phyloP scores from a whole-genome alignment of 2,329 filamentous ascomycete species.

The Parafenestella ontariensis region DNA sequence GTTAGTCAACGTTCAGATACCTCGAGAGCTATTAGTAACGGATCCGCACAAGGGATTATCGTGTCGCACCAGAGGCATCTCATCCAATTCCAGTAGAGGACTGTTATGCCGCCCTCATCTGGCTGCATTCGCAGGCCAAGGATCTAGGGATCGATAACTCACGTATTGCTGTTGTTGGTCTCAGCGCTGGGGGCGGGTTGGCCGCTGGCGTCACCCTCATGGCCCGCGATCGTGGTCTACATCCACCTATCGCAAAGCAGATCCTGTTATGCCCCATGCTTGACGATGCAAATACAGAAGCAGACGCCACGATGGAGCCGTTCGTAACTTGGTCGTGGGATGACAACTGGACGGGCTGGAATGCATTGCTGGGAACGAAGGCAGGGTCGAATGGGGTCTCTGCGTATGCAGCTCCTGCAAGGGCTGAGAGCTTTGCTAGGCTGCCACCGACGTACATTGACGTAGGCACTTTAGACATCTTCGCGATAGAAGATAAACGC shows the following conservation, averaged over 20 bases:
- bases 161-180: slow-evolving; percentile 53
- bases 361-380: slow-evolving; percentile 21
- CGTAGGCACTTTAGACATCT: slow-evolving; percentile 54
- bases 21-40: slow-evolving; percentile 24
- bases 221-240: slow-evolving; percentile 45
- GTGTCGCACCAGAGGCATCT: slow-evolving; percentile 16
- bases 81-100: slow-evolving; percentile 34
- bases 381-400: not conserved
- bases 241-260: slow-evolving; percentile 50
- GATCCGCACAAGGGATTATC: slow-evolving; percentile 30
- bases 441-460: slow-evolving; percentile 56
- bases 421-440: slow-evolving; percentile 37
- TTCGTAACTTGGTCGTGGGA: slow-evolving; percentile 42
- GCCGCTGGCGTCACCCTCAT: slow-evolving; percentile 51
- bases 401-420: slow-evolving; percentile 42
- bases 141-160: slow-evolving; percentile 51
- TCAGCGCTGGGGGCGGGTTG: slow-evolving; percentile 55
- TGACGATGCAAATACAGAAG: slow-evolving; percentile 50
- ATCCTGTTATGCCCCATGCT: slow-evolving; percentile 59
- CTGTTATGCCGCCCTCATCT: slow-evolving; percentile 51
- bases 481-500: slow-evolving; percentile 52
- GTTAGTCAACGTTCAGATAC: no score
- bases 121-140: slow-evolving; percentile 47
- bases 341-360: slow-evolving; percentile 15
- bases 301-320: not conserved